A percentile compares a stretch with the other conserved stretches of the same genome.
Evolutionary conservation across 2,329 filamentous ascomycete species (phyloP).

Genomic region (Podosphaera fusca): DNA sequence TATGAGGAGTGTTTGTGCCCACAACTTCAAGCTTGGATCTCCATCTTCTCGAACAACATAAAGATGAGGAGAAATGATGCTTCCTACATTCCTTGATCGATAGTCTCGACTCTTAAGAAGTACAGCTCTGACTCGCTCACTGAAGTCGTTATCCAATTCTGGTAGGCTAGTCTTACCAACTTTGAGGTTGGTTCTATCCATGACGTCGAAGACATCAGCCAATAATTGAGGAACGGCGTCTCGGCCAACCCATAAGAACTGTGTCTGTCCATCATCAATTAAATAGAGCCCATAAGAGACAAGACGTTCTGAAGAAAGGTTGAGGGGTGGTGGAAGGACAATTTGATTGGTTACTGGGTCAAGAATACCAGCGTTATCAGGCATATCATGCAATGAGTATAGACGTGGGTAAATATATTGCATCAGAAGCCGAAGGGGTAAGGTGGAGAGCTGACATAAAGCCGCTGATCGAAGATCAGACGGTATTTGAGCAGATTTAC

Average conservation of each 20-base stretch:
- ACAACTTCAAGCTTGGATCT: slow-evolving; percentile 81
- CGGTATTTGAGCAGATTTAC: slow-evolving; percentile 82
- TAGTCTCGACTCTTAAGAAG: slow-evolving; percentile 83
- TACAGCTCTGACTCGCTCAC: slow-evolving; percentile 74
- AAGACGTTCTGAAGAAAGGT: slow-evolving; percentile 71
- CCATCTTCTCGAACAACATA: slow-evolving; percentile 91
- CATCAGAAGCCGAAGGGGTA: slow-evolving; percentile 71
- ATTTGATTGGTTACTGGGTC: slow-evolving; percentile 76
- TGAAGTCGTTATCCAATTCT: slow-evolving; percentile 86
- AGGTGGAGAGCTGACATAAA: slow-evolving; percentile 77
- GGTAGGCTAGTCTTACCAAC: slow-evolving; percentile 79
- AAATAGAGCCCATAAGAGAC: slow-evolving; percentile 83
- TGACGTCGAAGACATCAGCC: slow-evolving; percentile 69
- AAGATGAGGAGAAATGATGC: slow-evolving; percentile 75
- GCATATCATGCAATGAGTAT: slow-evolving; percentile 89
- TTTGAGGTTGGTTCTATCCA: slow-evolving; percentile 62
- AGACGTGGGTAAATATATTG: slow-evolving; percentile 77
- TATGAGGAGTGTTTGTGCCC: slow-evolving; percentile 87
- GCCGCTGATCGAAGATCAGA: slow-evolving; percentile 85
- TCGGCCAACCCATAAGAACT: slow-evolving; percentile 90
- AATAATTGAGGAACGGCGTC: slow-evolving; percentile 81
- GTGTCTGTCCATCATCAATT: slow-evolving; percentile 90
- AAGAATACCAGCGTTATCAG: slow-evolving; percentile 69
- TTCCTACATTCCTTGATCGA: slow-evolving; percentile 66
- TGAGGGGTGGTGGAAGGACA: slow-evolving; percentile 59